These are phyloP conservation scores for Claviceps sp. DNA, from an alignment of 2,329 filamentous ascomycete genomes.

Conservation along the genomic window DNA sequence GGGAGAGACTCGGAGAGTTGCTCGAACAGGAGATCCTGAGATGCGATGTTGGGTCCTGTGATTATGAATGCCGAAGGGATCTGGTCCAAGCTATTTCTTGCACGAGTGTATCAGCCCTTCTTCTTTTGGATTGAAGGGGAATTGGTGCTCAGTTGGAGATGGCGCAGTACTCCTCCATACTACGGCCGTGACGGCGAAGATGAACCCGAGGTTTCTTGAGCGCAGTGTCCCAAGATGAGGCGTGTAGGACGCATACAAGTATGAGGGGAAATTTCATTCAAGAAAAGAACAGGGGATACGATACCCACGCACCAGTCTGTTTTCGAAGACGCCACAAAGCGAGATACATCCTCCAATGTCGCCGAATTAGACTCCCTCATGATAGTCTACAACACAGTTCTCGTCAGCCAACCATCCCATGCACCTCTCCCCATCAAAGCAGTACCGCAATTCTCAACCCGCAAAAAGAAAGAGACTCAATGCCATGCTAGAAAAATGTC, in stretches of 20 bases:
- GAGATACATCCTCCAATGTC: constrained; percentile 43
- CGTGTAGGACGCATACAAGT: no score
- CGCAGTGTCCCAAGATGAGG: not conserved
- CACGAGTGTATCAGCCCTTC: no score
- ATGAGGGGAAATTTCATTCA: no score
- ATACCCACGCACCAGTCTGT: constrained; percentile 15
- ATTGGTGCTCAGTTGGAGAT: no score
- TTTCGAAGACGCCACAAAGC: constrained; percentile 35
- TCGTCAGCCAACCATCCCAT: not conserved
- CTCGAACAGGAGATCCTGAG: constrained; percentile 59
- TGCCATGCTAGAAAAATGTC: no score
- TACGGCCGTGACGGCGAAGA: not conserved
- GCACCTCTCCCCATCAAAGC: no score
- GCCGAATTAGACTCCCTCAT: constrained; percentile 46
- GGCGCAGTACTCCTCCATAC: no score
- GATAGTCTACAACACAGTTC: constrained; percentile 28
- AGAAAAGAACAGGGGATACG: not conserved
- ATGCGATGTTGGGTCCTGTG: constrained; percentile 66
- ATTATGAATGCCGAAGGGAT: constrained; percentile 61
- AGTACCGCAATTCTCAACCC: no score
- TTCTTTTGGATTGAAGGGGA: no score
- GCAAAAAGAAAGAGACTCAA: no score
- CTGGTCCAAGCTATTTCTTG: constrained; percentile 24
- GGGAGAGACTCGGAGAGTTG: constrained; percentile 49
- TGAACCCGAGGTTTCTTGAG: no score